phyloP scores from a whole-genome alignment of 371 early-diverging fungal genomes.

The Chytridiales sp. region DNA sequence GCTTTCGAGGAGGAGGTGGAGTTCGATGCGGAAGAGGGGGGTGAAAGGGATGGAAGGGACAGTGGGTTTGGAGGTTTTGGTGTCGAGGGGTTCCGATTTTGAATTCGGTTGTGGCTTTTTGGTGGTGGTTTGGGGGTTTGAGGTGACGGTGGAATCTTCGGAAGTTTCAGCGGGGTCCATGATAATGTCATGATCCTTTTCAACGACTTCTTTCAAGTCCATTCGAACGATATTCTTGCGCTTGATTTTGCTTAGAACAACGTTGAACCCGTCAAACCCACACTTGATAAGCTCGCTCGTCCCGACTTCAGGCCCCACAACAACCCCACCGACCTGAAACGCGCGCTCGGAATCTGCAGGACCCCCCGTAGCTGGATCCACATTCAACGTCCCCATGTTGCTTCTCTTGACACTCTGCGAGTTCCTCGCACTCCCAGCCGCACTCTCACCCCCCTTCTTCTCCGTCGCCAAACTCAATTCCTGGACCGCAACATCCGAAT shows the following conservation, averaged over 20 bases:
- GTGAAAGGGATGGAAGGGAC: constrained; percentile 15
- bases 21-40: constrained; percentile 40
- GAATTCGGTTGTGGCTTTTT: constrained; percentile 14
- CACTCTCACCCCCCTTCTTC: neutral
- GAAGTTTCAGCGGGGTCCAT: constrained; percentile 1
- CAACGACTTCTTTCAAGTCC: constrained; percentile 26
- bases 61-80: too few species aligned
- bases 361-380: neutral
- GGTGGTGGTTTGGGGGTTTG: neutral
- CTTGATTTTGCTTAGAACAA: constrained; percentile 31
- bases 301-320: constrained; percentile 42
- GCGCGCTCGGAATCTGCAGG: constrained; percentile 4
- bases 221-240: neutral
- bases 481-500: constrained; percentile 38
- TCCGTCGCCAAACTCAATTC: neutral
- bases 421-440: constrained; percentile 6
- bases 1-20: constrained; percentile 23
- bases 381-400: neutral
- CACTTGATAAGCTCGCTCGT: constrained; percentile 38
- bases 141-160: neutral
- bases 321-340: constrained; percentile 39
- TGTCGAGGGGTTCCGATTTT: neutral
- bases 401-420: neutral
- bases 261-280: constrained; percentile 43
- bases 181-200: constrained; percentile 19